Base-by-base conservation (phyloP, 2,329 filamentous ascomycete species). In the Ambrosiella xylebori region DNA sequence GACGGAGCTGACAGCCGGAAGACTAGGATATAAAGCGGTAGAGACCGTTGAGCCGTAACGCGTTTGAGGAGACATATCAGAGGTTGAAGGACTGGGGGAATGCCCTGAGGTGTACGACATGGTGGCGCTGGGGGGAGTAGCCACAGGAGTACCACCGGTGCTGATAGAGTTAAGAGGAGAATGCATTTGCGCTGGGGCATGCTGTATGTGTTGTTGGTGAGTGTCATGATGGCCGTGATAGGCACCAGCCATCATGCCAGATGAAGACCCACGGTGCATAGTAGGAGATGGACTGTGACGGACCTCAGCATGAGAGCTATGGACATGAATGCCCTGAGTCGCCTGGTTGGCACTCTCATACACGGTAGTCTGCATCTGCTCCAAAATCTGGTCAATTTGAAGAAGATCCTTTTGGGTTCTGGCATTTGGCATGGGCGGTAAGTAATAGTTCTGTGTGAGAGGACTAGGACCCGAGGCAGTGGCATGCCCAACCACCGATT, bases 361-460 rank as follows among this genome's bases (percentile, higher is more conserved):
- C 54, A 97, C 88, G 51, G 91, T 96, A 63, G 85, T 84, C 71
- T 96, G 90, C 77, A 97, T 91, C 71, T 96, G 88, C 71, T 95
- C 89, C 58, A 98, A 80, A 69, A 97, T 87, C 67, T 89, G 86
- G 69, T 97, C 93, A 66, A 97, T 90, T 68, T 95, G 89, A 68
- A 95, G 75, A 49, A 98, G 76, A 68, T 98, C 93, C 68, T 82
- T 89, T 78, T 97, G 95, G 54, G 90, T 96, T 66, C 91, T 84
- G 58, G 94, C 78, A 65, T 89, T 94, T 53, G 83, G 82, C 75
- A 95, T 88, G 8, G 89, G 82, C 57, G 93, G 88, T 60, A 96
- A 77, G 62, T 88, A 88, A 72, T 96, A 95, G 62, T 72, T 72
- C 68, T 88, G 82, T 45, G 84, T 78, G 64, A 85, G 77, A 41